Evolutionary conservation across 495 filamentous ascomycete species (phyloP), one percentile per base, ranked within the genome.

Genomic region (Hypoxylon cercidicola): DNA sequence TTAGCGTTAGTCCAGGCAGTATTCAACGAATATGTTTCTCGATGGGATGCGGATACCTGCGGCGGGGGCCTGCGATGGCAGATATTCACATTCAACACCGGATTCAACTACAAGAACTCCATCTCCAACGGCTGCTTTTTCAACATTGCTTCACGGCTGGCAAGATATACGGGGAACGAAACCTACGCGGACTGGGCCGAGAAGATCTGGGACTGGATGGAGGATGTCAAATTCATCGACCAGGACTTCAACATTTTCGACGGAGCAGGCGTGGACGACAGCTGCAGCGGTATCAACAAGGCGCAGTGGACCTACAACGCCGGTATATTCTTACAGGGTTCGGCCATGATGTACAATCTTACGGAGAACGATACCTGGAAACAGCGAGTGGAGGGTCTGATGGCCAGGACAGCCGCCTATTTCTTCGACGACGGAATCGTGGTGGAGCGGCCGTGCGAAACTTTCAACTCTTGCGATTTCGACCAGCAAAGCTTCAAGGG

Each of bases 21-120:
- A 6, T 92, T 90, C 77, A 90, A 92, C 72, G 81, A 84, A 53
- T 88, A 87, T 60, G 83, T 79, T 2, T 72, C 75, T 0, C 83
- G 90, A n/a, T 96, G 91, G 91, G 84, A 93, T 59, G 76, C 78
- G 13, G 63, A 66, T 0, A 84, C 80, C 1, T 97, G 93, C 73
- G 81, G 82, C 41, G 93, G 93, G 41, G 93, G 93, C 1, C 76
- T 96, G 49, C 82, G 88, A 55, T 96, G 93, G 93, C 92, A 96
- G 77, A 89, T 96, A 59, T 92, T 86, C 75, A 80, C 84, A 8
- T 93, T 90, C 75, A 91, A 93, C 77, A 86, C 79, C 20, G 93
- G 93, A 9, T 96, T 90, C 74, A 83, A 85, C 63, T 93, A 89
- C 76, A 93, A 93, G 73, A 93, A 94, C 77, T 83, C 85, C 25